Conservation (phyloP, 208 protist genomes). For the Leishmania aethiopica region DNA sequence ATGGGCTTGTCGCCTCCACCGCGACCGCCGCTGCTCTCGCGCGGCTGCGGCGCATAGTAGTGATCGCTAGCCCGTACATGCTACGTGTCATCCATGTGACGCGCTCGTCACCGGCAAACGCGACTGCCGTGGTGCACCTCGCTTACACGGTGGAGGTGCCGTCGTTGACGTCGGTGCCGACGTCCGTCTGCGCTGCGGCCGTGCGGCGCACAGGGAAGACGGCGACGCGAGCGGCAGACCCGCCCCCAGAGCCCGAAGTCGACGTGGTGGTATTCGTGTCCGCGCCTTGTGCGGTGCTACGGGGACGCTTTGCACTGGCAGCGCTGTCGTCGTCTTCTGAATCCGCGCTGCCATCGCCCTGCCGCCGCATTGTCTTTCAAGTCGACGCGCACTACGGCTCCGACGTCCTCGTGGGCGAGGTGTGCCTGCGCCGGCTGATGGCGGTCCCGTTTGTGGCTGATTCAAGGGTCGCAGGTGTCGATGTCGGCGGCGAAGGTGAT, state of each 20-base stretch:
- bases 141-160: slow-evolving; percentile 48
- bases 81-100: slow-evolving; percentile 46
- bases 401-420: slow-evolving; percentile 14
- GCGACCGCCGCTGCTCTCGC: background rate
- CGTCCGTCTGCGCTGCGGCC: slow-evolving; percentile 37
- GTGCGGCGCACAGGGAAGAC: background rate
- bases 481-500: background rate
- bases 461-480: background rate
- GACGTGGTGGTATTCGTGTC: slow-evolving; percentile 27
- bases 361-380: background rate
- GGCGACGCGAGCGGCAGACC: background rate
- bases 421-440: slow-evolving; percentile 21
- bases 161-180: slow-evolving; percentile 41
- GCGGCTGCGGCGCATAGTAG: slow-evolving; percentile 24
- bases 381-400: slow-evolving; percentile 17
- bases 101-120: background rate
- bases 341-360: background rate
- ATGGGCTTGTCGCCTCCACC: slow-evolving; percentile 7
- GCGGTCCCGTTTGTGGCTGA: slow-evolving; percentile 15
- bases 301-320: slow-evolving; percentile 20
- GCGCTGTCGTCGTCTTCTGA: background rate
- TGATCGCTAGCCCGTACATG: slow-evolving; percentile 61
- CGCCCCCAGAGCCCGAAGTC: background rate
- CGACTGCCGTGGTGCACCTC: slow-evolving; percentile 26
- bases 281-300: slow-evolving; percentile 15